These are phyloP conservation scores for Penicillium sp. DNA, from an alignment of 2,329 filamentous ascomycete species.

Conservation along the genomic window DNA sequence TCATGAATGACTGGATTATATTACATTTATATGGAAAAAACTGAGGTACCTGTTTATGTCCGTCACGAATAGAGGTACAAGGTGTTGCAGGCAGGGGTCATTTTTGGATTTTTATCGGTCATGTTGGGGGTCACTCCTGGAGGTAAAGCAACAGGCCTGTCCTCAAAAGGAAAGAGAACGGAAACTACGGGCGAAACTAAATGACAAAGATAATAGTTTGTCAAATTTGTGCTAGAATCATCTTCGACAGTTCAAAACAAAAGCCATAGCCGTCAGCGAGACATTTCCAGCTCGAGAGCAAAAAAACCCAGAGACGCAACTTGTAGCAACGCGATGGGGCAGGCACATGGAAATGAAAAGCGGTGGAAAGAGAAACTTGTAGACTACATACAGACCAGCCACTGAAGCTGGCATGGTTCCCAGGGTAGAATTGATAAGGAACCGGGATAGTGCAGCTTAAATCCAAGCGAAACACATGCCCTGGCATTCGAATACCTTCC, in stretches of 20 bases:
- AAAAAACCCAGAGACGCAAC: not conserved
- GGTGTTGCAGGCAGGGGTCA: not conserved
- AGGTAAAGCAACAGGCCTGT: not conserved
- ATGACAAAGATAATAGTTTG: slow-evolving; percentile 21
- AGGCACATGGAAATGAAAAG: slow-evolving; percentile 5
- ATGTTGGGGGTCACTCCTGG: not conserved
- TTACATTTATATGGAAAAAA: not conserved
- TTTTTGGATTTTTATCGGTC: not conserved
- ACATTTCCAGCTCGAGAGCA: not conserved
- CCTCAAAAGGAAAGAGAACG: not conserved
- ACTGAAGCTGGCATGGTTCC: not conserved
- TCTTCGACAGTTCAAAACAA: slow-evolving; percentile 9
- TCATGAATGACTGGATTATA: not conserved
- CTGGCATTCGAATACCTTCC: not conserved
- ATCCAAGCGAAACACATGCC: not conserved
- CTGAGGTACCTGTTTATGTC: not conserved
- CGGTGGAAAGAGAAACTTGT: slow-evolving; percentile 14
- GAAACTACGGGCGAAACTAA: not conserved
- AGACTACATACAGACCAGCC: slow-evolving; percentile 22
- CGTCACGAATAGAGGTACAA: not conserved
- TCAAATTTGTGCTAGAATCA: slow-evolving; percentile 9
- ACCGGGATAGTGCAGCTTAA: not conserved
- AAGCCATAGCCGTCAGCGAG: not conserved
- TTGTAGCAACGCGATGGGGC: not conserved
- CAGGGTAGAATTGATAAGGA: not conserved